Percentiles rank a stretch among this genome's conserved stretches.
phyloP scores from a whole-genome alignment of 805 yeast species.

The Wickerhamia fluorescens region DNA sequence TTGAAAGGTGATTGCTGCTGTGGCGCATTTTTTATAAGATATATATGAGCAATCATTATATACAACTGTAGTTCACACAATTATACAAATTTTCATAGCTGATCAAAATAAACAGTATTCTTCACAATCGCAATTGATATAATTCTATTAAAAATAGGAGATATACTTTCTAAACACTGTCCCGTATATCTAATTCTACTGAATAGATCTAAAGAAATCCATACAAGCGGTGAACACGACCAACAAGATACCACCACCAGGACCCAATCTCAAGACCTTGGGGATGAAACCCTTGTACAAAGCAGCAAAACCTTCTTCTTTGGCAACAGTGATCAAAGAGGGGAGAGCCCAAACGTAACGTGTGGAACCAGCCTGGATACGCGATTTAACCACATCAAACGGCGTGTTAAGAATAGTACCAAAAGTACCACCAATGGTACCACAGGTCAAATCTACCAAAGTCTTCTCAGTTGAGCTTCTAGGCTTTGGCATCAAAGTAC shows the following conservation, averaged over 20 bases:
- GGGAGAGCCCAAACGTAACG: slow-evolving; percentile 93
- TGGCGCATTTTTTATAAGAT: too few relatives aligned
- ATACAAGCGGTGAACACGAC: slow-evolving; percentile 94
- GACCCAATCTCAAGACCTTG: slow-evolving; percentile 94
- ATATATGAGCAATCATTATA: too few relatives aligned
- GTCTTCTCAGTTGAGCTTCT: slow-evolving; percentile 67
- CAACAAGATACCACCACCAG: slow-evolving; percentile 97
- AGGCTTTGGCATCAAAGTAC: slow-evolving; percentile 73
- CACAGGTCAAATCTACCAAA: slow-evolving; percentile 80
- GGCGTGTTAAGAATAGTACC: slow-evolving; percentile 97
- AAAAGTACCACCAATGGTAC: slow-evolving; percentile 93
- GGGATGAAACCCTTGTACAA: slow-evolving; percentile 95
- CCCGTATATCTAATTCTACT: slow-evolving; percentile 7
- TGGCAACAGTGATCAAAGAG: slow-evolving; percentile 61
- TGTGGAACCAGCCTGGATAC: slow-evolving; percentile 79
- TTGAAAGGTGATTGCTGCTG: too few relatives aligned
- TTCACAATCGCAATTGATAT: too few relatives aligned
- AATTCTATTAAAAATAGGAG: too few relatives aligned
- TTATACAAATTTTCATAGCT: too few relatives aligned
- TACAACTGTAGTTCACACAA: too few relatives aligned
- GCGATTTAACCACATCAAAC: slow-evolving; percentile 93
- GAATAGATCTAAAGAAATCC: slow-evolving; percentile 80
- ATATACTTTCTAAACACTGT: too few relatives aligned
- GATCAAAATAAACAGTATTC: too few relatives aligned
- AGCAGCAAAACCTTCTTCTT: slow-evolving; percentile 89